Conservation (phyloP, 495 filamentous ascomycete genomes). For the Elasticomyces elasticus region DNA sequence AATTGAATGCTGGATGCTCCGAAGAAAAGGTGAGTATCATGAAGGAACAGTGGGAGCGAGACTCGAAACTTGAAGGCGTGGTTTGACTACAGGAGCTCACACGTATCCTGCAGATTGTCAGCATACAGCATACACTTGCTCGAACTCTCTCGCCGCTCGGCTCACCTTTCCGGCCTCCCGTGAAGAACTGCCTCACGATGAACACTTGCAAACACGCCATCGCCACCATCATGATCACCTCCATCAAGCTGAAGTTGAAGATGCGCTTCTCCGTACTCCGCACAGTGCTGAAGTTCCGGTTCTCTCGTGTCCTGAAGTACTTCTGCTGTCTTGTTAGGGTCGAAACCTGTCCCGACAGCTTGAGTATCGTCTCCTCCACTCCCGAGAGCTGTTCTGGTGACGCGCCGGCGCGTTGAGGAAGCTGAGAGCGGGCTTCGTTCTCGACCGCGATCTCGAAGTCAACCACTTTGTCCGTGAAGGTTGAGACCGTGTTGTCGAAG, state of each 20-base stretch:
- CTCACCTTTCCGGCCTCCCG: slow-evolving; percentile 68
- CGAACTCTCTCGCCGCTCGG: slow-evolving; percentile 12
- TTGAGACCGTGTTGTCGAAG: slow-evolving; percentile 98
- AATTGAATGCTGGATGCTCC: too few relatives aligned
- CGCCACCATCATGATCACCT: slow-evolving; percentile 80
- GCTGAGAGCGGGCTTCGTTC: slow-evolving; percentile 72
- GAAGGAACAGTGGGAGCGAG: too few relatives aligned
- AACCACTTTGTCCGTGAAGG: slow-evolving; percentile 94
- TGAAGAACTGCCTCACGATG: slow-evolving; percentile 97
- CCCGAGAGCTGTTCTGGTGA: slow-evolving; percentile 82
- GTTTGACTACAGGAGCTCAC: too few relatives aligned
- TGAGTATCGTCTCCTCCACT: slow-evolving; percentile 92
- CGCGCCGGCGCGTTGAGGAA: slow-evolving; percentile 85
- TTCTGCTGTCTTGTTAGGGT: slow-evolving; percentile 97
- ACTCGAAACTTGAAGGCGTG: too few relatives aligned
- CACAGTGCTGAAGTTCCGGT: slow-evolving; percentile 97
- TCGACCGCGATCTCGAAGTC: slow-evolving; percentile 99
- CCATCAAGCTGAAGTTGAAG: slow-evolving; percentile 93
- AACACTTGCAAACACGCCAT: slow-evolving; percentile 98
- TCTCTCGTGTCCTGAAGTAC: slow-evolving; percentile 98
- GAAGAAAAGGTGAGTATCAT: too few relatives aligned
- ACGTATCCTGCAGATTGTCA: slow-evolving; percentile 9
- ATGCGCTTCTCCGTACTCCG: slow-evolving; percentile 90
- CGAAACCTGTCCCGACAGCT: slow-evolving; percentile 86
- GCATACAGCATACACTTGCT: background rate